These are phyloP conservation scores for Phytophthora citrophthora DNA, from an alignment of 352 stramenopile genomes.

Conservation along the genomic window DNA sequence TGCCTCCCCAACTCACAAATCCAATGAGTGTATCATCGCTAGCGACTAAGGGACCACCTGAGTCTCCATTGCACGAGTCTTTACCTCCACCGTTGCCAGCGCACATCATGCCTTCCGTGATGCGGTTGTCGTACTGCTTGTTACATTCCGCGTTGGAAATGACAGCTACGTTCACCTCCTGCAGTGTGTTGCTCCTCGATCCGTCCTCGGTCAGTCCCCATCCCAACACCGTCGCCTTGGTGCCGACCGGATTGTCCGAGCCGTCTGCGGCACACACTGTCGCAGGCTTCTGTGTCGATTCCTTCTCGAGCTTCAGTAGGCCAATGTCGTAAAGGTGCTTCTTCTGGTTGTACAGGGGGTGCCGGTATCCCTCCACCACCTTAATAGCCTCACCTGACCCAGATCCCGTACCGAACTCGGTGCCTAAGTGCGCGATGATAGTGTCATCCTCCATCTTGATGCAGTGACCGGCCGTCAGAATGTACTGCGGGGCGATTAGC, in stretches of 20 bases:
- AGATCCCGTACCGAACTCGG: slow-evolving; percentile 17
- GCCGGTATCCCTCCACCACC: slow-evolving; percentile 25
- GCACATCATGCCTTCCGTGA: slow-evolving; percentile 66
- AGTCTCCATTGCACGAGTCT: slow-evolving; percentile 72
- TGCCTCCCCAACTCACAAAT: slow-evolving; percentile 65
- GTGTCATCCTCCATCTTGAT: slow-evolving; percentile 45
- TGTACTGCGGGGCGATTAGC: slow-evolving; percentile 62
- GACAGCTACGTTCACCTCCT: slow-evolving; percentile 57
- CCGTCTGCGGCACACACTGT: slow-evolving; percentile 45
- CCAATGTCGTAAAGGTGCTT: slow-evolving; percentile 34
- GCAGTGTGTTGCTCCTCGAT: slow-evolving; percentile 31
- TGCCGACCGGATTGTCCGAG: slow-evolving; percentile 52
- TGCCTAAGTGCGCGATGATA: slow-evolving; percentile 44
- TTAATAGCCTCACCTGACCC: slow-evolving; percentile 26
- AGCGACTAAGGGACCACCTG: slow-evolving; percentile 56
- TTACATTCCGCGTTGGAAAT: slow-evolving; percentile 63
- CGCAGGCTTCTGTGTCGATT: slow-evolving; percentile 32
- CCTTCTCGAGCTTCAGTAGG: slow-evolving; percentile 35
- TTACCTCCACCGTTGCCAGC: slow-evolving; percentile 53
- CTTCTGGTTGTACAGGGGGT: slow-evolving; percentile 35
- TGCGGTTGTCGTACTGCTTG: slow-evolving; percentile 58
- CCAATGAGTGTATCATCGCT: slow-evolving; percentile 53
- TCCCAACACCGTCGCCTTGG: slow-evolving; percentile 54
- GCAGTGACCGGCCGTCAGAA: slow-evolving; percentile 76
- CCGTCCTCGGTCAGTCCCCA: slow-evolving; percentile 58